Evolutionary conservation across 306 rosid genomes (phyloP).

Genomic region (Sphenostylis stenocarpa): DNA sequence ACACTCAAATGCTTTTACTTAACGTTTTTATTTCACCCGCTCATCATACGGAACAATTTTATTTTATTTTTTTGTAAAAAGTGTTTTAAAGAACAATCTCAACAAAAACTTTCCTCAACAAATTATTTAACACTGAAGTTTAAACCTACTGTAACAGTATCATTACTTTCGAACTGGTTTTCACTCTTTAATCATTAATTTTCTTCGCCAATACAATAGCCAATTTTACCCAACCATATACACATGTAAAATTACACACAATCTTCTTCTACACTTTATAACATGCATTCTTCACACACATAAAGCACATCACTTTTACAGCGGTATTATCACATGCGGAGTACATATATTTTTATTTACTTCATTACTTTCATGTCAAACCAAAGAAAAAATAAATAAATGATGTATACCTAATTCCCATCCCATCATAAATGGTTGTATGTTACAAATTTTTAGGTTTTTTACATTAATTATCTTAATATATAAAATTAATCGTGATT

Average conservation of each 20-base stretch:
- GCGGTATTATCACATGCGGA: background rate
- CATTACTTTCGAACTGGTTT: background rate
- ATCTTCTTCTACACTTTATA: background rate
- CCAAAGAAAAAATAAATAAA: background rate
- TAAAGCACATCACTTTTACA: background rate
- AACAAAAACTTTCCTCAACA: background rate
- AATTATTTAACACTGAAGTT: background rate
- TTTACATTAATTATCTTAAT: too few species aligned
- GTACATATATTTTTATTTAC: background rate
- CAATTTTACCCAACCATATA: background rate
- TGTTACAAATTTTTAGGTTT: too few species aligned
- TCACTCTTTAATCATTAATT: background rate
- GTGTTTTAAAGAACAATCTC: background rate
- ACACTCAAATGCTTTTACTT: background rate
- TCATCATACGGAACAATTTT: background rate
- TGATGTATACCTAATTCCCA: too few species aligned
- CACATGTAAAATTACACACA: background rate
- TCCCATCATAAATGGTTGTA: too few species aligned
- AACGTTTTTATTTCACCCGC: background rate
- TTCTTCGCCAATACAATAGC: background rate
- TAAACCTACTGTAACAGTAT: background rate
- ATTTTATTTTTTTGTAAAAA: background rate
- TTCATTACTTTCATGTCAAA: background rate
- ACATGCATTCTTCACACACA: background rate
- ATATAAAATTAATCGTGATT: background rate